phyloP scores from a whole-genome alignment of 305 asterid genomes.

The Fraxinus sp. region DNA sequence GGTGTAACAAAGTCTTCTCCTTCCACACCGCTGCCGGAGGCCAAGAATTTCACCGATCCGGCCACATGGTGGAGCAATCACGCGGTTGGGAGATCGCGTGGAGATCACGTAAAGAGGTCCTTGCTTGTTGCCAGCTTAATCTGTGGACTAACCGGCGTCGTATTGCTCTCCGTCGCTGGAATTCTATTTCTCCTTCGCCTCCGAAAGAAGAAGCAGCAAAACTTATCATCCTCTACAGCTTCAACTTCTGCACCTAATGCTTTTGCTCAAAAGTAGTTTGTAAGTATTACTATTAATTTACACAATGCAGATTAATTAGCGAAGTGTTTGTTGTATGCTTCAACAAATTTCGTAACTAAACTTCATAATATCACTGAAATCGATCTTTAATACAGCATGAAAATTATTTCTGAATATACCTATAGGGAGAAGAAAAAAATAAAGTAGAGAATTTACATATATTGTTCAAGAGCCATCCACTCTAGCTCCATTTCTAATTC shows the following conservation, averaged over 20 bases:
- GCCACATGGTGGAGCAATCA: slow-evolving; percentile 30
- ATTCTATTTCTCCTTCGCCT: slow-evolving; percentile 24
- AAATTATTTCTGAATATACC: slow-evolving; percentile 21
- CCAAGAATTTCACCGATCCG: slow-evolving; percentile 27
- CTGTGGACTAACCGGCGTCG: slow-evolving; percentile 37
- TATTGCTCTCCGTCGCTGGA: slow-evolving; percentile 30
- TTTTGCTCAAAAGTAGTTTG: background rate
- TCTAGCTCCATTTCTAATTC: slow-evolving; percentile 64
- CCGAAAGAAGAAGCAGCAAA: slow-evolving; percentile 15
- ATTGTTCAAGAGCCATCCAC: slow-evolving; percentile 52
- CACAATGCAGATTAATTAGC: background rate
- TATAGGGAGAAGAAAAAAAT: background rate
- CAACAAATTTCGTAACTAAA: background rate
- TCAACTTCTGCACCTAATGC: slow-evolving; percentile 2
- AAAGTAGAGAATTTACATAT: slow-evolving; percentile 3
- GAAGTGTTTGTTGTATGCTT: background rate
- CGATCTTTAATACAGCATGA: slow-evolving; percentile 12
- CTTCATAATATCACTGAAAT: background rate
- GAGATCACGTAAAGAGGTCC: slow-evolving; percentile 17
- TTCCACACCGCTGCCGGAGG: slow-evolving; percentile 24
- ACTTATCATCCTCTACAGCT: background rate
- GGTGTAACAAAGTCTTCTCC: slow-evolving; percentile 11
- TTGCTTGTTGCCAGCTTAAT: slow-evolving; percentile 34
- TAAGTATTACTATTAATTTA: background rate
- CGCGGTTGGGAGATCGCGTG: slow-evolving; percentile 17